Evolutionary conservation across 73 alveolate genomes (phyloP).

Genomic region (Stentor roeselii): DNA sequence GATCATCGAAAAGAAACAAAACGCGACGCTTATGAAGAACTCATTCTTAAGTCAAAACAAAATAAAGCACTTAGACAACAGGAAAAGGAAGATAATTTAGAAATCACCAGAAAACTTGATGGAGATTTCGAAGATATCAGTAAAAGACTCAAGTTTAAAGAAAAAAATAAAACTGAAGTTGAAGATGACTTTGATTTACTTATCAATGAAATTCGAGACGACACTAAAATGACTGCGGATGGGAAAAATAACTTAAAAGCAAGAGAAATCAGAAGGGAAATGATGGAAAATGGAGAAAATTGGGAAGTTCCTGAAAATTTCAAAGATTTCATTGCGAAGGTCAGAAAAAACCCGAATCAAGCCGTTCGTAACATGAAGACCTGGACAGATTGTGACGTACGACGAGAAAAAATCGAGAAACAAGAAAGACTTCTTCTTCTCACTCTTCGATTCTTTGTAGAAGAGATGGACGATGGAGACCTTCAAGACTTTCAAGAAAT

Average conservation of each 20-base stretch:
- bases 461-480: neutral
- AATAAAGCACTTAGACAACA: slow-evolving; percentile 8
- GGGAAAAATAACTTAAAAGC: neutral
- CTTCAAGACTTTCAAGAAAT: neutral
- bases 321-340: neutral
- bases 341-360: neutral
- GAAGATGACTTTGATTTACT: slow-evolving; percentile 17
- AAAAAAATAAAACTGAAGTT: neutral
- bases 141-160: neutral
- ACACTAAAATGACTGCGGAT: neutral
- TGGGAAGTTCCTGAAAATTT: slow-evolving; percentile 19
- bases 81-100: slow-evolving; percentile 13
- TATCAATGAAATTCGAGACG: neutral
- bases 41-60: neutral
- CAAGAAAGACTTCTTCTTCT: neutral
- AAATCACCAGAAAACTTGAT: slow-evolving; percentile 22
- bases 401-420: neutral
- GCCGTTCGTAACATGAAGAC: neutral
- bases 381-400: neutral
- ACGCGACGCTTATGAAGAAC: slow-evolving; percentile 15
- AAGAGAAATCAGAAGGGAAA: neutral
- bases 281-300: slow-evolving; percentile 4
- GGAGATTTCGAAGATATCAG: slow-evolving; percentile 1
- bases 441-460: neutral
- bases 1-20: neutral